Percentiles rank a stretch among this genome's conserved stretches.
These are phyloP conservation scores for Rubroboletus pulcherrimus DNA, from an alignment of 768 basidiomycete genomes.

Conservation along the genomic window DNA sequence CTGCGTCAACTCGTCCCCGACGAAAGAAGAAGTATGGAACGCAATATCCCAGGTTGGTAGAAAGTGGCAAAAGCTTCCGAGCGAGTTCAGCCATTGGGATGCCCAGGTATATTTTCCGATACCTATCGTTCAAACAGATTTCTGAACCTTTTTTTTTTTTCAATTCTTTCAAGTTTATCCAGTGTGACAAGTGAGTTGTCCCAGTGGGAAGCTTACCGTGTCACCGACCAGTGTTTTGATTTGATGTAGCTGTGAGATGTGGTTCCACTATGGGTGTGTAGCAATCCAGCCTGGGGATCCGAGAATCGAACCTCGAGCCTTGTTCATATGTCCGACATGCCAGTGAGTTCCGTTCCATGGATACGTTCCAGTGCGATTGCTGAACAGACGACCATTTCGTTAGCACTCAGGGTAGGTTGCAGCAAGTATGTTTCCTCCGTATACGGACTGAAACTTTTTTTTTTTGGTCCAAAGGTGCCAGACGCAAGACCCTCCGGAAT, in stretches of 20 bases:
- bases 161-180: conserved; percentile 27
- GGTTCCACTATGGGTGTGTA: conserved; percentile 55
- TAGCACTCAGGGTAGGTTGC: conserved; percentile 14
- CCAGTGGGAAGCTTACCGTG: no score
- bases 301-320: conserved; percentile 28
- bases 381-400: background rate
- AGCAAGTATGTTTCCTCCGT: background rate
- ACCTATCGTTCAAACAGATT: background rate
- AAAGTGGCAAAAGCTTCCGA: conserved; percentile 16
- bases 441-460: background rate
- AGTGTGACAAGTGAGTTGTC: conserved; percentile 34
- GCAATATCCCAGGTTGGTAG: background rate
- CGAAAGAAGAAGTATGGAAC: background rate
- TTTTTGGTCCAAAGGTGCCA: conserved; percentile 11
- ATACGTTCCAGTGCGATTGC: background rate
- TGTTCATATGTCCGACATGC: conserved; percentile 46
- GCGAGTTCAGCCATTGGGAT: conserved; percentile 18
- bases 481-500: conserved; percentile 8
- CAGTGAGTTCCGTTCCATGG: conserved; percentile 14
- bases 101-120: conserved; percentile 14
- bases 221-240: background rate
- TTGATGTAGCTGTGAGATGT: conserved; percentile 35
- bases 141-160: background rate
- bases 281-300: conserved; percentile 37
- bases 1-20: background rate